These are phyloP conservation scores for Candida railenensis DNA, from an alignment of 805 yeast genomes.

Conservation along the genomic window DNA sequence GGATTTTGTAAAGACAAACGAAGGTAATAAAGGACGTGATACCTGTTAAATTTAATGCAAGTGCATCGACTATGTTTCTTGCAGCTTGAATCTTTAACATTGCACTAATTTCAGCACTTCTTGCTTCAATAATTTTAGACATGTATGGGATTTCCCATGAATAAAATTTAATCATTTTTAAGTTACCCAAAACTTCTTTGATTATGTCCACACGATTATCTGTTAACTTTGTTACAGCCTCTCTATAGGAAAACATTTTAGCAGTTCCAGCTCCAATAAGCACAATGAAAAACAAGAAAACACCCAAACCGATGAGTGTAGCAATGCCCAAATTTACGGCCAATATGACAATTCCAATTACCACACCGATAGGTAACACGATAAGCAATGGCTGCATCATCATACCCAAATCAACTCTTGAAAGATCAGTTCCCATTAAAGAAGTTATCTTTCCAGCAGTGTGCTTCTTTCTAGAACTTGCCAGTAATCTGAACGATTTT, in stretches of 20 bases:
- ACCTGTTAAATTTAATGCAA: constrained; percentile 65
- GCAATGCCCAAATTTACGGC: constrained; percentile 69
- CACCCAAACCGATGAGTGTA: constrained; percentile 67
- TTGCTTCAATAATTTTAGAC: constrained; percentile 49
- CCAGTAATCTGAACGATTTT: constrained; percentile 63
- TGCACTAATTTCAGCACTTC: constrained; percentile 60
- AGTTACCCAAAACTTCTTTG: constrained; percentile 74
- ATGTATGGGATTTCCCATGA: constrained; percentile 89
- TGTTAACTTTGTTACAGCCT: constrained; percentile 59
- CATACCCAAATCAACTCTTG: constrained; percentile 77
- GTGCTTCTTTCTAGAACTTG: constrained; percentile 54
- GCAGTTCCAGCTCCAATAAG: constrained; percentile 48
- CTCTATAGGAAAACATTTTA: constrained; percentile 54
- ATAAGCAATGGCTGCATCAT: constrained; percentile 64
- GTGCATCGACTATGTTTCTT: constrained; percentile 61
- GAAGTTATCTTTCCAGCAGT: constrained; percentile 75
- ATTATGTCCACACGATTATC: constrained; percentile 75
- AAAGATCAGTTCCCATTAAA: constrained; percentile 75
- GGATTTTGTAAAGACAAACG: constrained; percentile 35
- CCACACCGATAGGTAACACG: constrained; percentile 62
- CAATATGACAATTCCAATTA: constrained; percentile 62
- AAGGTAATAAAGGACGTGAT: constrained; percentile 65
- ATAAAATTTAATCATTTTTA: constrained; percentile 82
- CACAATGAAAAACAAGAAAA: constrained; percentile 51
- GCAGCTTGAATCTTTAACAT: constrained; percentile 64